These are phyloP conservation scores for Plasmodium malariae DNA, from an alignment of 169 alveolate genomes.

Conservation along the genomic window DNA sequence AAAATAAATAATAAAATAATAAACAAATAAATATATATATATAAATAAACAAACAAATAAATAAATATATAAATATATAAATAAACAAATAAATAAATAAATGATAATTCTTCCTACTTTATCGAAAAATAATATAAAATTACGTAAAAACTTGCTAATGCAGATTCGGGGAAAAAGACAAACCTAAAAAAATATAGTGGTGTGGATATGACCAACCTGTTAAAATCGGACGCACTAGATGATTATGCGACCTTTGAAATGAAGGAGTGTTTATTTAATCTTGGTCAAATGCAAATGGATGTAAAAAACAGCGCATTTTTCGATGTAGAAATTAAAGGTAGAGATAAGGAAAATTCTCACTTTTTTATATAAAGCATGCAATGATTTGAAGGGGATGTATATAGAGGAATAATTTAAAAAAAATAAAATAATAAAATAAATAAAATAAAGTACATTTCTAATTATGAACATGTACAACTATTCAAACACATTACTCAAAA, in stretches of 20 bases:
- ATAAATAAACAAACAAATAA: background rate
- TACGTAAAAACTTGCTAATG: too few species aligned
- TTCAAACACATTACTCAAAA: too few species aligned
- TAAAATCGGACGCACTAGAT: background rate
- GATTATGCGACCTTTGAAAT: conserved; percentile 1
- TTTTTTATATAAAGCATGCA: too few species aligned
- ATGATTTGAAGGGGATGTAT: too few species aligned
- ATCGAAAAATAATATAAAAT: background rate
- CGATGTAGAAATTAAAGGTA: conserved; percentile 34
- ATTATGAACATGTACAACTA: background rate
- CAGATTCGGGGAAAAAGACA: background rate
- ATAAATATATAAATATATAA: background rate
- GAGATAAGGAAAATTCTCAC: background rate
- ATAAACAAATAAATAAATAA: background rate
- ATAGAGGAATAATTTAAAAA: too few species aligned
- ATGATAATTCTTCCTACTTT: background rate
- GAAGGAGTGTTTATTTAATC: background rate
- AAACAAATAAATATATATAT: background rate
- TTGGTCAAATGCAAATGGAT: background rate
- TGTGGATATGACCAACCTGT: background rate
- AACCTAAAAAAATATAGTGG: background rate
- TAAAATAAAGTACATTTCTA: background rate
- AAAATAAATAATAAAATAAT: background rate
- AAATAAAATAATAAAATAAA: background rate
- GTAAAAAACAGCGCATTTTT: conserved; percentile 12